phyloP scores from a whole-genome alignment of 2,329 filamentous ascomycete genomes.

The Aspergillus spinulosporus region DNA sequence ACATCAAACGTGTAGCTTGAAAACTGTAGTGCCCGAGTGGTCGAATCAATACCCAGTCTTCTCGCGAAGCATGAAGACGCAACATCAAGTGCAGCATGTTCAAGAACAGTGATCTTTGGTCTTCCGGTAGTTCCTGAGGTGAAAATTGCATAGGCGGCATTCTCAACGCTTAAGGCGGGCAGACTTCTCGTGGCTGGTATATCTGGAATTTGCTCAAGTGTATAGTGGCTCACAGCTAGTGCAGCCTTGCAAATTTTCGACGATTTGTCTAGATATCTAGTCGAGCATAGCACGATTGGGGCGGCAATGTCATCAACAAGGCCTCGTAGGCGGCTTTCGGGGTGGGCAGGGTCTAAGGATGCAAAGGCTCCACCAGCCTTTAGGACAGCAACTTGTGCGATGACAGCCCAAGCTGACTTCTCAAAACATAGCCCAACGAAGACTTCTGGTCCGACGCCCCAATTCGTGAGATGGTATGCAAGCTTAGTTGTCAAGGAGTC shows the following conservation, averaged over 20 bases:
- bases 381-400: conserved; percentile 44
- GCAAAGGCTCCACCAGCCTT: conserved; percentile 47
- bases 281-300: conserved; percentile 36
- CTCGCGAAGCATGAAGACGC: conserved; percentile 54
- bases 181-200: conserved; percentile 21
- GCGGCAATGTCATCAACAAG: conserved; percentile 39
- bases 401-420: conserved; percentile 46
- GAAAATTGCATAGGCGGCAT: conserved; percentile 62
- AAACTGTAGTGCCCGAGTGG: conserved; percentile 61
- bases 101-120: conserved; percentile 63
- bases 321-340: conserved; percentile 37
- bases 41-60: conserved; percentile 51
- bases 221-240: conserved; percentile 31
- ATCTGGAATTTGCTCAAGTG: conserved; percentile 30
- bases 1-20: conserved; percentile 60
- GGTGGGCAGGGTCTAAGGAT: conserved; percentile 43
- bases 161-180: conserved; percentile 23
- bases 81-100: conserved; percentile 60
- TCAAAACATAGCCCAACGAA: conserved; percentile 46
- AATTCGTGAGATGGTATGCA: conserved; percentile 36
- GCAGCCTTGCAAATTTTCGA: conserved; percentile 30
- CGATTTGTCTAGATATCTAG: conserved; percentile 31
- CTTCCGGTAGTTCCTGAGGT: conserved; percentile 58
- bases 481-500: conserved; percentile 40
- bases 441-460: conserved; percentile 43